Conservation (phyloP, 148 eudicot species). For the Suaeda aralocaspica region DNA sequence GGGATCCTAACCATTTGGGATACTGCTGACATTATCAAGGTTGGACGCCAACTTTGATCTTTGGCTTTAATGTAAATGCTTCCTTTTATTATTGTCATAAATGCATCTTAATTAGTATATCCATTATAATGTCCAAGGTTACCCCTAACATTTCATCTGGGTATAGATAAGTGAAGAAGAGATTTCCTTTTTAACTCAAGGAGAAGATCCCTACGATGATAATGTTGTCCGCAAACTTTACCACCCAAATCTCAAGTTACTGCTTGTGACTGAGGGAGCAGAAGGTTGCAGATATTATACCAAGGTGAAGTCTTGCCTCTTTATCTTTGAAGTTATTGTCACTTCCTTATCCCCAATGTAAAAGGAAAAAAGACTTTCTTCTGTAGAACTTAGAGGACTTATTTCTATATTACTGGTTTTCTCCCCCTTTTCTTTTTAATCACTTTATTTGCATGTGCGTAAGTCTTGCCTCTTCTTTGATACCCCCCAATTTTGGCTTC, state of each 20-base stretch:
- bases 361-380: not conserved
- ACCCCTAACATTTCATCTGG: slow-evolving; percentile 18
- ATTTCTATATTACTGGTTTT: not conserved
- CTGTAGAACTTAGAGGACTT: not conserved
- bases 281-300: slow-evolving; percentile 95
- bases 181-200: slow-evolving; percentile 77
- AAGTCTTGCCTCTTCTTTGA: too few relatives aligned
- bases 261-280: slow-evolving; percentile 32
- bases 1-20: slow-evolving; percentile 97
- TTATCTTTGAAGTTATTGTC: too few relatives aligned
- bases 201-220: slow-evolving; percentile 94
- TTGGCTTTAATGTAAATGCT: not conserved
- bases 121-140: not conserved
- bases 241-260: slow-evolving; percentile 81
- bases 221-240: slow-evolving; percentile 81
- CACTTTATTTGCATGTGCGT: too few relatives aligned
- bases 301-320: slow-evolving; percentile 56
- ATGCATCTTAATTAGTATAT: not conserved
- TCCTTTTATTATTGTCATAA: not conserved
- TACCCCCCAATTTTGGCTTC: too few relatives aligned
- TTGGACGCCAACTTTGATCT: slow-evolving; percentile 15
- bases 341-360: not conserved
- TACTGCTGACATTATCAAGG: slow-evolving; percentile 94
- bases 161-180: slow-evolving; percentile 89
- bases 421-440: not conserved